Percentiles rank a stretch among this genome's conserved stretches.
phyloP scores from a whole-genome alignment of 2,329 filamentous ascomycete genomes.

The Nemania bipapillata region DNA sequence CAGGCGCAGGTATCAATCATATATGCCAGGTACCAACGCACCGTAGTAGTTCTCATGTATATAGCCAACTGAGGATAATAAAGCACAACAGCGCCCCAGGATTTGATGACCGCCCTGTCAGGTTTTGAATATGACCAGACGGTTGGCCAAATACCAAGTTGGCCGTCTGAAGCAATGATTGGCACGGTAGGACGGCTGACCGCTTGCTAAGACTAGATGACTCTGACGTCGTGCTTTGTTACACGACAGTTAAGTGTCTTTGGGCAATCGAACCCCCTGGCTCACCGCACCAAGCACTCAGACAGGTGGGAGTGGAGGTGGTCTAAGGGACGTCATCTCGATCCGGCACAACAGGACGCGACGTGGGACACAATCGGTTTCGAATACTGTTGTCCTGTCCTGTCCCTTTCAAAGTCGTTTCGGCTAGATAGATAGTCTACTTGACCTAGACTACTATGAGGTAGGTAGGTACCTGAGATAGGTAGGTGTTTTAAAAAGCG shows the following conservation, averaged over 20 bases:
- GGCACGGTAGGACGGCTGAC: conserved; percentile 37
- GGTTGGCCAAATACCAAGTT: conserved; percentile 28
- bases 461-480: too few species aligned
- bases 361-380: conserved; percentile 35
- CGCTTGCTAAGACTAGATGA: conserved; percentile 45
- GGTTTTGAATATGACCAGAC: conserved; percentile 11
- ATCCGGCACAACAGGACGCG: conserved; percentile 39
- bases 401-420: too few species aligned
- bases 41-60: conserved; percentile 31
- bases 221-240: conserved; percentile 44
- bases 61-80: conserved; percentile 34
- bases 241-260: conserved; percentile 47
- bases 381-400: conserved; percentile 16
- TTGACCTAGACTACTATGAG: too few species aligned
- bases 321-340: conserved; percentile 42
- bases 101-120: background rate
- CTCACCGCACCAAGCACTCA: conserved; percentile 29
- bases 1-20: conserved; percentile 11
- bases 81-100: background rate
- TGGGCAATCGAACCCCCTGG: conserved; percentile 40
- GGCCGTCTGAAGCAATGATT: conserved; percentile 43
- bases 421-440: too few species aligned
- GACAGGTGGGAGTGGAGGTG: conserved; percentile 31
- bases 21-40: background rate
- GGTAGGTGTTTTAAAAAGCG: too few species aligned